Evolutionary conservation across 371 early-diverging fungal species (phyloP), one percentile per base, ranked within the genome.

Genomic region (Mortierella sp.): DNA sequence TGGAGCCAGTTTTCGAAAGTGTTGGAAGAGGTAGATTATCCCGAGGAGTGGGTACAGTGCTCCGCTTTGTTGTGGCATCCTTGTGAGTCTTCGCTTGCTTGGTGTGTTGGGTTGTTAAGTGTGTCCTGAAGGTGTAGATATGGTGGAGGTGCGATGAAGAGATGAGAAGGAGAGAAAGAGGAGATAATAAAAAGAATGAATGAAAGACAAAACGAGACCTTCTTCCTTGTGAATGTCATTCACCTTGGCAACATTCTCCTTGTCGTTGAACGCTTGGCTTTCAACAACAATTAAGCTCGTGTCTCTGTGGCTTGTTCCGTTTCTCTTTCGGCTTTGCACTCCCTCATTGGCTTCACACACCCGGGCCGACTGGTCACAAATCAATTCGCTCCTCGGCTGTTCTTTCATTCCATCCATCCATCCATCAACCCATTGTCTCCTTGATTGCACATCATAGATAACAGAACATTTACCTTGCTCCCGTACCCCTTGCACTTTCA

Each of bases 21-120:
- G 60, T 60, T 70, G 73, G 7, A 47, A 54, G 44, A 81, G 81
- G 42, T 73, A 76, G 48, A 63, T 4, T 42, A 80, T n/a, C 54
- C 80, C 80, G 9, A 76, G 72, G 70, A 80, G 21, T 52, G 80
- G 76, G 63, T 76, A 80, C 10, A 60, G 2, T 34, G 70, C 75
- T 28, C 57, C 72, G n/a, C 31, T 44, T 6, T 16, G 45, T 47
- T 68, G 65, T 38, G 63, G 48, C 74, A 74, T 79, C 31, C 44
- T 75, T 42, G 28, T 31, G 63, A 16, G 63, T 63, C 28, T 11
- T 63, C 21, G 47, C 24, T 58, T 3, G n/a, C 28, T 26, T 45
- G 0, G n/a, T 57, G 58, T 11, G 45, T 19, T 65, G 50, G 28
- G 52, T 28, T 48, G 26, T 14, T 47, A 0, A 16, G 42, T 5